phyloP scores from a whole-genome alignment of 176 grass and related monocot species.

The Dactylis glomerata region DNA sequence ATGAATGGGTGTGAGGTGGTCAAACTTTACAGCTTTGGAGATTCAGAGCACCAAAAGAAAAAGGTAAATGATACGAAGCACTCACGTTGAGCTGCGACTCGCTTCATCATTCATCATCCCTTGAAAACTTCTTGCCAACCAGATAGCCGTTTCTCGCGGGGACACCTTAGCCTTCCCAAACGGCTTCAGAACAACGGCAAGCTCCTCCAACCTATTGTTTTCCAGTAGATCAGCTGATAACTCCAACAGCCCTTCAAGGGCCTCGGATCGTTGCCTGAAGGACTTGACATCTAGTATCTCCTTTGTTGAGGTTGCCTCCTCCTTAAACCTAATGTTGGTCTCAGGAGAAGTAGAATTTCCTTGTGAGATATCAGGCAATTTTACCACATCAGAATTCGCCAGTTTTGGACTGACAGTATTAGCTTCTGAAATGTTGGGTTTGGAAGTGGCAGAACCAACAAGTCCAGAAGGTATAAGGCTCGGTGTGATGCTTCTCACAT shows the following conservation, averaged over 20 bases:
- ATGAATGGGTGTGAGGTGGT: constrained; percentile 14
- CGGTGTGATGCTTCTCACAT: constrained; percentile 44
- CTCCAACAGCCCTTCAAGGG: constrained; percentile 93
- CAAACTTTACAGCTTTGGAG: constrained; percentile 29
- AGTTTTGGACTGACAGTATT: constrained; percentile 25
- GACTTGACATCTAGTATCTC: constrained; percentile 90
- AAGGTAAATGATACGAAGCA: constrained; percentile 1
- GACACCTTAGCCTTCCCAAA: constrained; percentile 98
- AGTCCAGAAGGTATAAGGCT: constrained; percentile 28
- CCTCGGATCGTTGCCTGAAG: constrained; percentile 91
- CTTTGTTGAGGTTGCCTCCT: constrained; percentile 54
- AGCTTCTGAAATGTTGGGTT: constrained; percentile 38
- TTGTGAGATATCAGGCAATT: constrained; percentile 32
- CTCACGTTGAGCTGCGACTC: constrained; percentile 49
- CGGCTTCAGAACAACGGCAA: constrained; percentile 86
- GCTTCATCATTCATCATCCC: constrained; percentile 97
- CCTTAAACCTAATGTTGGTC: constrained; percentile 39
- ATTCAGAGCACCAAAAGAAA: constrained; percentile 16
- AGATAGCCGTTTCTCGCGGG: constrained; percentile 92
- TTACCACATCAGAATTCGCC: constrained; percentile 37
- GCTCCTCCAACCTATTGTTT: constrained; percentile 79
- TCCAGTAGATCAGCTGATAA: constrained; percentile 85
- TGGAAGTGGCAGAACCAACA: constrained; percentile 35
- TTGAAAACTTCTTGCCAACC: constrained; percentile 97
- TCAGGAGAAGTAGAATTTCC: constrained; percentile 34